A percentile compares a stretch with the other conserved stretches of the same genome.
Evolutionary conservation across 495 filamentous ascomycete species (phyloP).

Genomic region (Mycothermus thermophilus): DNA sequence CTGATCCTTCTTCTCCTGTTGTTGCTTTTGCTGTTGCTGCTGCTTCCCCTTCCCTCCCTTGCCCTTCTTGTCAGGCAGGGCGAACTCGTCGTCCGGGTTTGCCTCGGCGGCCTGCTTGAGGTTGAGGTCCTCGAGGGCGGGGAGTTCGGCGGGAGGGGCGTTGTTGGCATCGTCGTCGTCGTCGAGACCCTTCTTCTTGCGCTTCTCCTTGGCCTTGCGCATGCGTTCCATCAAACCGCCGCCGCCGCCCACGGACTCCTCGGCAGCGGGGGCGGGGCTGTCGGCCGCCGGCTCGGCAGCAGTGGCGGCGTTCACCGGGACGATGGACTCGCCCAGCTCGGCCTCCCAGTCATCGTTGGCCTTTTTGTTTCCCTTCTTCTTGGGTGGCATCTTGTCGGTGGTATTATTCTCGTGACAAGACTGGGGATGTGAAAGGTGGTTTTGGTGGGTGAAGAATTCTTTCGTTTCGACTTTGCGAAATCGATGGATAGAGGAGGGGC

Average conservation of each 20-base stretch:
- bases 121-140: slow-evolving; percentile 33
- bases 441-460: no score
- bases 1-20: slow-evolving; percentile 39
- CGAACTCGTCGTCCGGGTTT: slow-evolving; percentile 74
- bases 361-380: slow-evolving; percentile 91
- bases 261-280: slow-evolving; percentile 34
- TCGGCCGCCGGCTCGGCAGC: slow-evolving; percentile 23
- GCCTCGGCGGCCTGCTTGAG: slow-evolving; percentile 75
- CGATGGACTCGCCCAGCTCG: slow-evolving; percentile 71
- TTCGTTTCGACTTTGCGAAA: no score
- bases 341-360: slow-evolving; percentile 90
- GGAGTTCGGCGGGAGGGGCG: slow-evolving; percentile 29
- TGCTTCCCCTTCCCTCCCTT: slow-evolving; percentile 89
- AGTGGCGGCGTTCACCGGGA: slow-evolving; percentile 27
- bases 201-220: slow-evolving; percentile 81
- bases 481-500: no score
- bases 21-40: slow-evolving; percentile 47
- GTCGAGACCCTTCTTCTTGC: slow-evolving; percentile 76
- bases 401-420: no score
- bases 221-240: slow-evolving; percentile 73
- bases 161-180: no score
- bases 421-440: no score
- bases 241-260: slow-evolving; percentile 34
- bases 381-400: slow-evolving; percentile 58
- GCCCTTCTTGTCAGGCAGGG: slow-evolving; percentile 80